Percentiles rank a stretch among this genome's conserved stretches.
phyloP scores from a whole-genome alignment of 106 monocot species.

The Vanilla planifolia region DNA sequence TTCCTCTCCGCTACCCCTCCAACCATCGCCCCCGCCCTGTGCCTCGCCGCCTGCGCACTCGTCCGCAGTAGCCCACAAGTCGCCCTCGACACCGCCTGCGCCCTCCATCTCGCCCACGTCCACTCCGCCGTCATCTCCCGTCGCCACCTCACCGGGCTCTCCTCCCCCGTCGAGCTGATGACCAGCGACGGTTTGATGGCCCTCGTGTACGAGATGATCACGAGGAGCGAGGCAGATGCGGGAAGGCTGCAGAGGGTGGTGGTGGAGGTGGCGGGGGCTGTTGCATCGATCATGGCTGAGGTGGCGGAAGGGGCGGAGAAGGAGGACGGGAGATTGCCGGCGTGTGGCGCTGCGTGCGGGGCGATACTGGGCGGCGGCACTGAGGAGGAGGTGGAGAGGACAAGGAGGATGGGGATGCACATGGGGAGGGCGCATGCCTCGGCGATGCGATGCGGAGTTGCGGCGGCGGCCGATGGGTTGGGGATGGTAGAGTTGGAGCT shows the following conservation, averaged over 20 bases:
- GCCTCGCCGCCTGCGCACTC: slow-evolving; percentile 13
- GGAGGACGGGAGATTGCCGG: not conserved
- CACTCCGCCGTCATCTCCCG: not conserved
- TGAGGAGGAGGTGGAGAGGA: slow-evolving; percentile 14
- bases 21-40: slow-evolving; percentile 13
- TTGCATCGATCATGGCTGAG: not conserved
- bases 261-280: slow-evolving; percentile 6
- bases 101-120: slow-evolving; percentile 9
- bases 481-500: no score
- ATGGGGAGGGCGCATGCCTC: not conserved
- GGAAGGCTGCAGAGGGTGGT: not conserved
- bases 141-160: not conserved
- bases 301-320: not conserved
- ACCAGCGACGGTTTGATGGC: not conserved
- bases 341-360: slow-evolving; percentile 6
- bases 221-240: not conserved
- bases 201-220: not conserved
- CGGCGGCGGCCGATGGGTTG: no score
- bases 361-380: slow-evolving; percentile 8
- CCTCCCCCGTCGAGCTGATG: not conserved
- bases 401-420: slow-evolving; percentile 9
- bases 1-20: slow-evolving; percentile 5
- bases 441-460: not conserved
- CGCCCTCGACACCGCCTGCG: slow-evolving; percentile 16
- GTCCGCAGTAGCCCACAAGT: not conserved